phyloP scores from a whole-genome alignment of 2,329 filamentous ascomycete genomes.

The Parascedosporium putredinis region DNA sequence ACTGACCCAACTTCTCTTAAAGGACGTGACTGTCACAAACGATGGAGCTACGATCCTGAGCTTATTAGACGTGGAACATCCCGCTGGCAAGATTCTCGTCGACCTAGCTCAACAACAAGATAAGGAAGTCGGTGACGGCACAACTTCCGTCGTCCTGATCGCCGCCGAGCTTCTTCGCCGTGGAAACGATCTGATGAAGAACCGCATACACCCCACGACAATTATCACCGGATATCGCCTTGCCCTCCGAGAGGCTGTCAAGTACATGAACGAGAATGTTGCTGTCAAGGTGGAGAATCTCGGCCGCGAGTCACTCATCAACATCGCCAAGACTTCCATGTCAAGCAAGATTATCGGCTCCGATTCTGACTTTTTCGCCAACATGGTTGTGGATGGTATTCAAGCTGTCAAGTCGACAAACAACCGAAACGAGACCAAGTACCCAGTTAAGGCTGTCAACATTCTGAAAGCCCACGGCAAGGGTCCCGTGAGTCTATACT shows the following conservation, averaged over 20 bases:
- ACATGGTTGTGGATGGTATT: conserved; percentile 96
- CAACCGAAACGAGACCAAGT: conserved; percentile 83
- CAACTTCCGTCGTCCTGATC: conserved; percentile 94
- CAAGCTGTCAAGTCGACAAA: conserved; percentile 88
- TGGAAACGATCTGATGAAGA: conserved; percentile 98
- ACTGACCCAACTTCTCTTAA: conserved; percentile 11
- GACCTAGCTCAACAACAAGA: conserved; percentile 97
- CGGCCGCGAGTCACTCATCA: conserved; percentile 81
- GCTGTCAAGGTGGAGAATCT: conserved; percentile 90
- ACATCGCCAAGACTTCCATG: conserved; percentile 98
- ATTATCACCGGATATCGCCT: conserved; percentile 98
- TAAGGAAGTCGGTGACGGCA: conserved; percentile 97
- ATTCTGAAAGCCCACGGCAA: conserved; percentile 98
- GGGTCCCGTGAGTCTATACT: conserved; percentile 75
- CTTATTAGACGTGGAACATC: conserved; percentile 93
- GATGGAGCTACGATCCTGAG: conserved; percentile 95
- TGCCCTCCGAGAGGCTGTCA: conserved; percentile 88
- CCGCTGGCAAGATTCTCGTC: conserved; percentile 95
- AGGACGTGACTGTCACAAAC: conserved; percentile 98
- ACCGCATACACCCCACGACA: conserved; percentile 98
- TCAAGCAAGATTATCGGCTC: conserved; percentile 97
- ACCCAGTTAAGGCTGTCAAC: conserved; percentile 98
- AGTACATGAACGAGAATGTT: conserved; percentile 98
- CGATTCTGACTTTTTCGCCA: conserved; percentile 92
- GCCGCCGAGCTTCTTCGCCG: conserved; percentile 87